phyloP scores from a whole-genome alignment of 345 rosid species.

The Arabidopsis suecica region DNA sequence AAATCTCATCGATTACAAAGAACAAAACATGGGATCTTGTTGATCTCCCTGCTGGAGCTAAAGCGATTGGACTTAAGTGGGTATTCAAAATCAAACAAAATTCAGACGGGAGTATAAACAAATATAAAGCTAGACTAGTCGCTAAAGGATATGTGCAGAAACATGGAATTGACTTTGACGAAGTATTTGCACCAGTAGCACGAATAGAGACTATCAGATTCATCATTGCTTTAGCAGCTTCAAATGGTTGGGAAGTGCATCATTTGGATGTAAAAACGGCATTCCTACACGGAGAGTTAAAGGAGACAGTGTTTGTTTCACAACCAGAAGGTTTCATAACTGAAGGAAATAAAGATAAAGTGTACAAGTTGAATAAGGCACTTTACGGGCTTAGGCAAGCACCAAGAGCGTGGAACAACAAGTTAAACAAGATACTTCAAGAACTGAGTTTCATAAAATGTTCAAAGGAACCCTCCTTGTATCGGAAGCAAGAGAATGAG shows the following conservation, averaged over 20 bases:
- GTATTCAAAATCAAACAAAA: no score
- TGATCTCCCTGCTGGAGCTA: no score
- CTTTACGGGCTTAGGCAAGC: neutral
- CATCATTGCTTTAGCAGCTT: fast-evolving
- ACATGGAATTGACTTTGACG: no score
- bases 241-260: neutral
- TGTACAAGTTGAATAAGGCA: neutral
- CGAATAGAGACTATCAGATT: fast-evolving
- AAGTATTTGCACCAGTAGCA: no score
- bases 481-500: neutral
- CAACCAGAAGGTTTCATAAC: neutral
- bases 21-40: no score
- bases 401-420: neutral
- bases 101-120: no score
- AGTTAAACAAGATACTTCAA: neutral
- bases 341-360: neutral
- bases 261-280: neutral
- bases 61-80: no score
- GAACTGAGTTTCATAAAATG: neutral
- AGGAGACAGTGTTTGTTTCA: fast-evolving
- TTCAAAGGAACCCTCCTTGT: neutral
- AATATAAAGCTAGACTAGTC: no score
- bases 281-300: fast-evolving
- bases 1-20: no score
- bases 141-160: no score